A percentile compares a stretch with the other conserved stretches of the same genome.
phyloP scores from a whole-genome alignment of 768 basidiomycete genomes.

The Panaeolus papilionaceus region DNA sequence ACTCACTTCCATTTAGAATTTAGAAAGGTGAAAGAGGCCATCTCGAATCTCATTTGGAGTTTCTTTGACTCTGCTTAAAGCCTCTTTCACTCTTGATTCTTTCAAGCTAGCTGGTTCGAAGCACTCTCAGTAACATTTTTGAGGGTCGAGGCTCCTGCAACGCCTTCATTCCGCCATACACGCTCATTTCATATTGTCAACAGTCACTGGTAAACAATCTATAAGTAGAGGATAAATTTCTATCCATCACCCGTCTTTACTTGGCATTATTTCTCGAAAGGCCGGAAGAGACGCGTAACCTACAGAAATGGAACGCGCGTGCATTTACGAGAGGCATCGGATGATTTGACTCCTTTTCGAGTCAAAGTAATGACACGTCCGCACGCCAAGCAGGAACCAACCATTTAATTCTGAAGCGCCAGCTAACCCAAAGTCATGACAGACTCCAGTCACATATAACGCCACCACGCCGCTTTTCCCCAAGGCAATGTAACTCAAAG shows the following conservation, averaged over 20 bases:
- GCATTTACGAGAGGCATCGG: neutral
- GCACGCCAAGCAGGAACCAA: neutral
- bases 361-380: neutral
- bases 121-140: neutral
- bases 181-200: neutral
- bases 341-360: neutral
- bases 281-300: slow-evolving; percentile 1
- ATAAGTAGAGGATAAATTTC: neutral
- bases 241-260: neutral
- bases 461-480: neutral
- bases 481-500: neutral
- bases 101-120: neutral
- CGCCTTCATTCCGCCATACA: neutral
- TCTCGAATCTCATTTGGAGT: neutral
- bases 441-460: neutral
- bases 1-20: neutral
- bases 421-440: neutral
- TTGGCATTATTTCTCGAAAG: neutral
- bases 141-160: neutral
- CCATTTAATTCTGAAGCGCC: neutral
- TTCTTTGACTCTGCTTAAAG: neutral
- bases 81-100: neutral
- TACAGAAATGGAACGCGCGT: neutral
- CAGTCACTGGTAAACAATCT: neutral
- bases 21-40: neutral